These are phyloP conservation scores for Bremia lactucae DNA, from an alignment of 352 stramenopile species.

Conservation along the genomic window DNA sequence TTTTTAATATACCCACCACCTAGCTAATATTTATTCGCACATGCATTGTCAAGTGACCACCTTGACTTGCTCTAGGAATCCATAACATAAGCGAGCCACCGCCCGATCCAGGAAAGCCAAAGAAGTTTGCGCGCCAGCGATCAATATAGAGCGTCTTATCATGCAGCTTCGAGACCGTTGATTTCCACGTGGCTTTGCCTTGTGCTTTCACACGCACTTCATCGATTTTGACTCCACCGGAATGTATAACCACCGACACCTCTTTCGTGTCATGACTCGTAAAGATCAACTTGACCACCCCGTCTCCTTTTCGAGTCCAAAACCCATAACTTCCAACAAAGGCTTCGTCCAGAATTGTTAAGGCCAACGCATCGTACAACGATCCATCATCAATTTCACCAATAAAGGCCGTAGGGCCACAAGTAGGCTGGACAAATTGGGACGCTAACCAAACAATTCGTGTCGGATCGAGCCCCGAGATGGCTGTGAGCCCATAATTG, in stretches of 20 bases:
- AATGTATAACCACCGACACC: slow-evolving; percentile 16
- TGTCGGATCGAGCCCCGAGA: slow-evolving; percentile 10
- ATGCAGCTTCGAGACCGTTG: slow-evolving; percentile 7
- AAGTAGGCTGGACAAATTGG: slow-evolving; percentile 14
- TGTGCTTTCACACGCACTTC: slow-evolving; percentile 8
- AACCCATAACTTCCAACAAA: slow-evolving; percentile 15
- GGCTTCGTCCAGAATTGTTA: slow-evolving; percentile 9
- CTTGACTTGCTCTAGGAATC: slow-evolving; percentile 8
- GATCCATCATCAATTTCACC: slow-evolving; percentile 17
- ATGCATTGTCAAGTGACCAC: slow-evolving; percentile 15
- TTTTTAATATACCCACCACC: background rate
- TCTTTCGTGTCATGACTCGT: slow-evolving; percentile 14
- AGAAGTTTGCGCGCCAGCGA: slow-evolving; percentile 10
- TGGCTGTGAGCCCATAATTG: slow-evolving; percentile 7
- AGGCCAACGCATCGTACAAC: slow-evolving; percentile 11
- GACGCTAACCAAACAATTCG: slow-evolving; percentile 17
- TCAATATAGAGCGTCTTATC: slow-evolving; percentile 18
- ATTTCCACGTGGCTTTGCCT: slow-evolving; percentile 8
- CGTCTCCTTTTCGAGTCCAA: slow-evolving; percentile 14
- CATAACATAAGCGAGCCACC: slow-evolving; percentile 16
- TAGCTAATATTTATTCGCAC: slow-evolving; percentile 17
- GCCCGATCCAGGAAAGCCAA: slow-evolving; percentile 5
- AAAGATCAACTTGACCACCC: slow-evolving; percentile 11
- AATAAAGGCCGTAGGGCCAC: slow-evolving; percentile 12
- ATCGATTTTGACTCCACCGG: slow-evolving; percentile 5